Conservation (phyloP, 768 basidiomycete genomes). For the Phylloporus arenicola region DNA sequence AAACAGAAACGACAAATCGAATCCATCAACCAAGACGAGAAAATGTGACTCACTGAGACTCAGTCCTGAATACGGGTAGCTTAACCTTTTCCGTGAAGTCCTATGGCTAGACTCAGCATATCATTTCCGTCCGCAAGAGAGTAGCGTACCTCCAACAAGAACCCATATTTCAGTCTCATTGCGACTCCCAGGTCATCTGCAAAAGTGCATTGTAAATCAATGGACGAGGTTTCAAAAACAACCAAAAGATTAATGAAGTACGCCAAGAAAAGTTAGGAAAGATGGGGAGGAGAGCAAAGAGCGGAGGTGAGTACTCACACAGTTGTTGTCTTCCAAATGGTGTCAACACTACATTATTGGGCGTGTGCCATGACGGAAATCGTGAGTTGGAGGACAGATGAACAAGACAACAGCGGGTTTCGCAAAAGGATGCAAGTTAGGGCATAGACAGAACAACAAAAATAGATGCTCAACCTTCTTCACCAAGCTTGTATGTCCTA, state of each 20-base stretch:
- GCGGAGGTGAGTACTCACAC: slow-evolving; percentile 40
- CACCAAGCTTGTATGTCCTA: slow-evolving; percentile 88
- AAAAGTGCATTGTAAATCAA: background rate
- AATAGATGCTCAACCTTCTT: slow-evolving; percentile 51
- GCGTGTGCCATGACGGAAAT: background rate
- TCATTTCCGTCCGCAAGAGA: background rate
- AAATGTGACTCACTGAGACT: slow-evolving; percentile 51
- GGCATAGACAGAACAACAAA: background rate
- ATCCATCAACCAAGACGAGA: background rate
- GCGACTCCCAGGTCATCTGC: slow-evolving; percentile 64
- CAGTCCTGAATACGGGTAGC: slow-evolving; percentile 75
- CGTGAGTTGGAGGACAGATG: background rate
- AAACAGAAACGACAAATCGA: background rate
- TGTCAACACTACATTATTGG: slow-evolving; percentile 54
- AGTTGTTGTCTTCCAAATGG: slow-evolving; percentile 87
- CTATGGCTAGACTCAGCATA: slow-evolving; percentile 31
- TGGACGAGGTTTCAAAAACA: background rate
- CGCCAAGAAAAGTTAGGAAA: background rate
- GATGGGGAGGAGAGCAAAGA: background rate
- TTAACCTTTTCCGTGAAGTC: slow-evolving; percentile 56
- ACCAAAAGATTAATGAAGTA: background rate
- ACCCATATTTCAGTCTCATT: slow-evolving; percentile 74
- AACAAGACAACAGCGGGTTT: background rate
- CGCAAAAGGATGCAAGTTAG: slow-evolving; percentile 3
- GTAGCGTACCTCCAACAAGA: slow-evolving; percentile 50